Evolutionary conservation across 768 basidiomycete species (phyloP), one percentile per base, ranked within the genome.

Genomic region (Austroboletus eburneus): DNA sequence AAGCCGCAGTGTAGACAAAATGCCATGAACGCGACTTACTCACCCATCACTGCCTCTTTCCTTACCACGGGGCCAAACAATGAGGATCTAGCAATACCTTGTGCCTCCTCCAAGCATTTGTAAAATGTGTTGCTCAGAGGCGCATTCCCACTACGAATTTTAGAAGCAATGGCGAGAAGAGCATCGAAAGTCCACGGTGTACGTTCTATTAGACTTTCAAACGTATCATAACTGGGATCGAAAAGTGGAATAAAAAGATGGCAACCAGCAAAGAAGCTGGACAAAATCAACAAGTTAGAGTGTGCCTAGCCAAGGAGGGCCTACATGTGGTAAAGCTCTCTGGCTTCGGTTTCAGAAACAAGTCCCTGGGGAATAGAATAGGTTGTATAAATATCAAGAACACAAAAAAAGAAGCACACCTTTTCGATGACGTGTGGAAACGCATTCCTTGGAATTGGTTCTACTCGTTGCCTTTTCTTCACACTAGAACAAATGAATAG

Each of bases 111-210:
- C 36, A 95, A 73, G 62, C 88, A 89, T 61, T 84, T 84, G 73
- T 93, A 92, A 68, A 92, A 94, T 1, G 91, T 87, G 38, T 84
- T 76, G 50, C 81, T 83, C 35, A 91, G 80, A 24, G 87, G 87
- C 25, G 90, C 88, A 58, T 86, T 91, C 20, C 92, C 93, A 53
- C 88, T 87, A 60, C 90, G 79, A 59, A 97, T 91, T 69, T 92
- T 94, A 45, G 86, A 82, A 40, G 92, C 93, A 40, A 96, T 84
- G 37, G 93, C 91, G 42, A 97, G 76, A 59, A 97, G 85, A 49
- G 91, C 86, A 67, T 95, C 90, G 66, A 93, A 93, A 43, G 91
- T 93, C 87, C 92, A 97, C 5, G 94, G 94, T 5, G 88, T 89
- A 56, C 94, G 84, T 66, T 91, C 91, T 74, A 85, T 86, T 57